Evolutionary conservation across 345 rosid species (phyloP), one percentile per base, ranked within the genome.

Genomic region (Ceriops zippeliana): DNA sequence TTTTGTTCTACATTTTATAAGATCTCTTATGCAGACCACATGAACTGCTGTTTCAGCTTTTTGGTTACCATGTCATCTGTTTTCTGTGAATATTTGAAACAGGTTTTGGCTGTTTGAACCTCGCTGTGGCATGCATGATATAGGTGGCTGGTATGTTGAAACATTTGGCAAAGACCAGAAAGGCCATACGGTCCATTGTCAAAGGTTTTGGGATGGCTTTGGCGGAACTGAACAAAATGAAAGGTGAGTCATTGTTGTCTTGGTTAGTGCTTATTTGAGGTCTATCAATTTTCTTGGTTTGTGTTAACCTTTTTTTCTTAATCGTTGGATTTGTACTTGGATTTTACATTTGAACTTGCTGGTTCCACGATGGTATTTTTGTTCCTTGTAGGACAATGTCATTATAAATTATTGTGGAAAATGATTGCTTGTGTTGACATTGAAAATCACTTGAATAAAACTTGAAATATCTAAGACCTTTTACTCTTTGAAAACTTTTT

Each of bases 21-120:
- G 49, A 61, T 35, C 11, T 57, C 46, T 57, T 38, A 13, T 15
- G 63, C 52, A 24, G 27, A 26, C 20, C 28, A 24, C 59, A 15
- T 62, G 66, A 37, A 63, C 59, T 2, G 19, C 21, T n/a, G 17
- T 34, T 53, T 46, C 19, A 15, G 32, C 58, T 2, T 42, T 15
- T 21, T 26, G 28, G 8, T 42, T 24, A 7, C n/a, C 61, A 42
- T 24, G 27, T 52, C 47, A 30, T 67, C 51, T 63, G 65, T 32
- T 35, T 65, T 67, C 35, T 22, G 31, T 72, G 68, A 52, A 65
- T 42, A 63, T 3, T 68, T 76, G 57, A 62, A 66, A 69, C 90
- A 90, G 97, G 76, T 91, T 86, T 86, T 93, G 98, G 98, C 80
- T 93, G 84, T 93, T 93, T 66, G 96, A 91, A 83, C 96, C 97